Evolutionary conservation across 2,329 filamentous ascomycete genomes (phyloP).

Genomic region (Bipolaris sorokiniana): DNA sequence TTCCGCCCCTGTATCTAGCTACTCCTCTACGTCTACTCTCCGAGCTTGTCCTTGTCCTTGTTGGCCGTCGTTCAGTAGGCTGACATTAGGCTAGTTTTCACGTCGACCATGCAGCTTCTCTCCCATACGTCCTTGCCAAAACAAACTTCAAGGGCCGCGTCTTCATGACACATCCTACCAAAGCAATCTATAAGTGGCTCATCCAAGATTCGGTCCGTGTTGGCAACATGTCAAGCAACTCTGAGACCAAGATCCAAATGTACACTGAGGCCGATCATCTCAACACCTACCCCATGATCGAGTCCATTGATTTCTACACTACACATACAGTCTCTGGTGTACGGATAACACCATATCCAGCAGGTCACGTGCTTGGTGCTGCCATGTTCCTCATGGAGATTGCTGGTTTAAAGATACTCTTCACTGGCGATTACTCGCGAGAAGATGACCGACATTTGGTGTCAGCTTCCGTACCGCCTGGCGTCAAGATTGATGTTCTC

Average conservation of each 20-base stretch:
- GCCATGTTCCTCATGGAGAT: conserved; percentile 99
- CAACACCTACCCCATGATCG: conserved; percentile 90
- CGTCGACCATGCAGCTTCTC: conserved; percentile 96
- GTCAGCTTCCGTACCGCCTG: conserved; percentile 86
- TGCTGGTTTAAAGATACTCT: conserved; percentile 93
- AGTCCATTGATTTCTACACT: conserved; percentile 97
- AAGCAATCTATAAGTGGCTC: conserved; percentile 99
- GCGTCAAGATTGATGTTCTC: conserved; percentile 90
- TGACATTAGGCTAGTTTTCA: conserved; percentile 74
- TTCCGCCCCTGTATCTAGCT: conserved; percentile 32
- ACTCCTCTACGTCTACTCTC: conserved; percentile 5
- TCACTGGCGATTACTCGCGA: conserved; percentile 95
- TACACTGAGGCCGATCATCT: conserved; percentile 97
- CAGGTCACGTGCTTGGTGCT: conserved; percentile 95
- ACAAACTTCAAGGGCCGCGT: conserved; percentile 96
- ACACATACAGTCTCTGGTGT: conserved; percentile 97
- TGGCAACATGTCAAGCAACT: conserved; percentile 69
- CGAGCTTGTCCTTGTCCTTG: conserved; percentile 1
- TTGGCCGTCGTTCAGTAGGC: conserved; percentile 14
- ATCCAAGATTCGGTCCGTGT: conserved; percentile 97
- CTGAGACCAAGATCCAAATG: conserved; percentile 69
- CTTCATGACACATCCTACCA: conserved; percentile 99
- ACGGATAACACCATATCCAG: conserved; percentile 94
- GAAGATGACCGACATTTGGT: conserved; percentile 96
- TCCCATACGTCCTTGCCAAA: conserved; percentile 96